A percentile compares a stretch with the other conserved stretches of the same genome.
phyloP scores from a whole-genome alignment of 106 monocot genomes.

The Dioscorea alata region DNA sequence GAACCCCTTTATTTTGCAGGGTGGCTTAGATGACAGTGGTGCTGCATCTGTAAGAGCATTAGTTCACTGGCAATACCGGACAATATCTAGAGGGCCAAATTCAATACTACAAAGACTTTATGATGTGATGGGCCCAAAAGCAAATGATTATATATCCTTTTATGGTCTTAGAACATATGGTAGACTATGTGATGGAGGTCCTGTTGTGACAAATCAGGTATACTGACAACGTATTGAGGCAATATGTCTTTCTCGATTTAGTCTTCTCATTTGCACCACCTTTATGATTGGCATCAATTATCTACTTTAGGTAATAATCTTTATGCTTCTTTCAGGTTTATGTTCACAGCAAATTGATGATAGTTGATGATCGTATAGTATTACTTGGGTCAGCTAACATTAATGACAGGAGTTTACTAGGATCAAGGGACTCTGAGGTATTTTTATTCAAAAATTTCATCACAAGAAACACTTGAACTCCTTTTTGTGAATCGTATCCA shows the following conservation, averaged over 20 bases:
- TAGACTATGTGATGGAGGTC: constrained; percentile 62
- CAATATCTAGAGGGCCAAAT: constrained; percentile 88
- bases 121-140: constrained; percentile 68
- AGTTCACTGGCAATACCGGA: constrained; percentile 97
- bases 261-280: too few relatives aligned
- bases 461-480: too few relatives aligned
- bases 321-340: constrained; percentile 58
- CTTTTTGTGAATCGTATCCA: too few relatives aligned
- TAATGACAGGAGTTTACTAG: constrained; percentile 97
- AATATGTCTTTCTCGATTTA: not conserved
- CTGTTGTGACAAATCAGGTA: constrained; percentile 83
- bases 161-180: constrained; percentile 93
- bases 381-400: constrained; percentile 98
- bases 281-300: too few relatives aligned
- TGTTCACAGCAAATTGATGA: constrained; percentile 99
- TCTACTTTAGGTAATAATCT: not conserved
- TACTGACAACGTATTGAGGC: not conserved
- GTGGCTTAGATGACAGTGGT: constrained; percentile 97
- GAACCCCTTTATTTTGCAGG: constrained; percentile 25
- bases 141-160: constrained; percentile 91
- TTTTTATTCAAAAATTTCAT: constrained; percentile 12
- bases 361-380: constrained; percentile 77
- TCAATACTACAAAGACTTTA: constrained; percentile 82
- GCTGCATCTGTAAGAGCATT: constrained; percentile 99
- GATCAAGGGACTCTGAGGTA: constrained; percentile 98